Evolutionary conservation across 768 basidiomycete genomes (phyloP), one percentile per base, ranked within the genome.

Genomic region (Favolaschia claudopus): DNA sequence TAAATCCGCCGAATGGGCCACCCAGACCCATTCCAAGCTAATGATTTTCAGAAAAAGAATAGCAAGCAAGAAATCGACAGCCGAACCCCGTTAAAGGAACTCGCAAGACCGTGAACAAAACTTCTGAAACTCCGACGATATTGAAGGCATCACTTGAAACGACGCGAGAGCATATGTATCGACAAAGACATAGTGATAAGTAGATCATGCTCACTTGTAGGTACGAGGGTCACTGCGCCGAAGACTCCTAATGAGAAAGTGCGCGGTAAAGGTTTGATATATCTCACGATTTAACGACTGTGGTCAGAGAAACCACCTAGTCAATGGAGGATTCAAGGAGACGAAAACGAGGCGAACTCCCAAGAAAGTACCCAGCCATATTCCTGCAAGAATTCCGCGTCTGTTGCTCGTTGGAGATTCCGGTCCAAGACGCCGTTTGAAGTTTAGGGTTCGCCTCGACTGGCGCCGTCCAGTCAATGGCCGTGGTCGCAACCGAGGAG

Each of bases 1-100:
- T 81, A 19, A 86, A 69, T 2, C 89, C 90, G 3, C 90, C 91
- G 24, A 92, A 70, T n/a, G 89, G 89, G 1, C 90, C 91, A 17
- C 91, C 91, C 7, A 92, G 74, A n/a, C 91, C 92, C 80, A 89
- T 79, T 25, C 91, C 91, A 4, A 91, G 76, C 87, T 92, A 56
- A 2, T 32, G 14, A 2, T n/a, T 28, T 51, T 40, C 9, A 8
- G 48, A 14, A 34, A 36, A 29, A 25, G 13, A 52, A 22, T 8
- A 58, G n/a, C n/a, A n/a, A n/a, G 14, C n/a, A n/a, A n/a, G n/a
- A n/a, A n/a, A n/a, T n/a, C n/a, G n/a, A n/a, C n/a, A n/a, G 4
- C 73, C 88, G 33, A 72, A 91, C 91, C 8, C 88, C 89, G 62
- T 82, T 86, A 71, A 93, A 93, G n/a, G 92, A 79, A 36, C 85